Base-by-base conservation (phyloP, 2,329 filamentous ascomycete genomes). In the Pseudocercospora cruenta region DNA sequence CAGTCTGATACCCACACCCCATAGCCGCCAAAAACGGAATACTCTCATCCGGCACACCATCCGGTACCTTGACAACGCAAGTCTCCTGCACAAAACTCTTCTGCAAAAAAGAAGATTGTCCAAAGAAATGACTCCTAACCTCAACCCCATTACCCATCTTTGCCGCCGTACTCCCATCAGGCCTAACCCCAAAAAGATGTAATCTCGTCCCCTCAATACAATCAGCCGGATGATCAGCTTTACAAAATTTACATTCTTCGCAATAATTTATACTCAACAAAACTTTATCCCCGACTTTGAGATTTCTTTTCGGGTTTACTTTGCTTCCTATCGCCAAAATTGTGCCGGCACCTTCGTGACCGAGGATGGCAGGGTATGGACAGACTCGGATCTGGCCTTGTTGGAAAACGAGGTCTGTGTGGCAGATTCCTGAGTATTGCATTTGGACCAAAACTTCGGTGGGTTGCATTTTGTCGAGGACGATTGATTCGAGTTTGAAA, bases 361-460 rank as follows among this genome's bases (percentile, higher is more conserved):
- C 69, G 26, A 71, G 62, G 47, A 70, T 64, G 3, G 68, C 68
- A 12, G 70, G 70, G 24, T 65, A 68, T 8, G 58, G 39, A 21
- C 68, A 63, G n/a, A 69, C 57, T 6, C 39, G 58, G 10, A 72
- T 58, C 9, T 65, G 24, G 9, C 70, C 68, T 47, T 67, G 58
- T 65, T 71, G 69, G n/a, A 69, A 67, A 14, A 70, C 67, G 14
- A 72, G 59, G 51, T 72, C 70, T 14, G 70, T 72, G 31, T 72
- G 70, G 65, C 70, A 72, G 31, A 72, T 71, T 16, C 69, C 70
- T 6, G 68, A 66, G 36, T 69, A 70, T 43, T 70, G 62, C 62
- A 72, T 71, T 16, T 70, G 66, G 28, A 72, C 53, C 1, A 72
- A 65, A 16, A 68, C 45, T 58, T 72, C 70, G 19, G 68, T 57